Base-by-base conservation (phyloP, 331 rosid genomes). In the Ulmus americana region DNA sequence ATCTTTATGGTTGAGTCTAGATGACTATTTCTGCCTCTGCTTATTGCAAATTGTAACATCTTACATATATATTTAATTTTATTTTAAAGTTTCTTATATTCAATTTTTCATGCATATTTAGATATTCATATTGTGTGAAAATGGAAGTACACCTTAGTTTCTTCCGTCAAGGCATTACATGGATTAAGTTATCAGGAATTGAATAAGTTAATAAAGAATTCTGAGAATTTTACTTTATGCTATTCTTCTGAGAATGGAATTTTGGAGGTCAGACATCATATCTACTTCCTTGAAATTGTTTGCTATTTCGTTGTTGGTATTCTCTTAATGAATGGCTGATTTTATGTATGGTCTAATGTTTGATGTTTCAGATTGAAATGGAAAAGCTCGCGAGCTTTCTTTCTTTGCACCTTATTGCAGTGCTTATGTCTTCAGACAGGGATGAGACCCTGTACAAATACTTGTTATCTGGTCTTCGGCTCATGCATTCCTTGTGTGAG, bases 401-500 rank as follows among this genome's bases (percentile, higher is more conserved):
- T 76, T 90, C 97, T 8, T 76, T 83, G 81, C 96, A 91, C 81
- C 95, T 91, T 70, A 78, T 68, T 81, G 75, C 88, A 50, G 76
- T 79, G 64, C 76, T 88, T 44, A 77, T 85, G 55, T 75, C 90
- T 57, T 61, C 88, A 57, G 74, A 80, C 20, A 80, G 74, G 74
- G 79, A 83, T 63, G 97, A 85, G 73, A 76, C 80, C 45, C 22
- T 69, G 68, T 79, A 76, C 70, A 86, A 71, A 73, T 85, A 88
- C 81, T 75, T 88, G 73, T 67, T 84, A 65, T 65, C 87, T 72
- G 97, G 96, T 44, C 71, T 85, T 64, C 90, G 96, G 59, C 88
- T 91, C 50, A 78, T 91, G 85, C 87, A 88, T 72, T 80, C 97
- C 77, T 78, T 86, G 70, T 91, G n/a, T n/a, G n/a, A n/a, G n/a